phyloP scores from a whole-genome alignment of 495 filamentous ascomycete genomes.

The Penicillium coprophilum region DNA sequence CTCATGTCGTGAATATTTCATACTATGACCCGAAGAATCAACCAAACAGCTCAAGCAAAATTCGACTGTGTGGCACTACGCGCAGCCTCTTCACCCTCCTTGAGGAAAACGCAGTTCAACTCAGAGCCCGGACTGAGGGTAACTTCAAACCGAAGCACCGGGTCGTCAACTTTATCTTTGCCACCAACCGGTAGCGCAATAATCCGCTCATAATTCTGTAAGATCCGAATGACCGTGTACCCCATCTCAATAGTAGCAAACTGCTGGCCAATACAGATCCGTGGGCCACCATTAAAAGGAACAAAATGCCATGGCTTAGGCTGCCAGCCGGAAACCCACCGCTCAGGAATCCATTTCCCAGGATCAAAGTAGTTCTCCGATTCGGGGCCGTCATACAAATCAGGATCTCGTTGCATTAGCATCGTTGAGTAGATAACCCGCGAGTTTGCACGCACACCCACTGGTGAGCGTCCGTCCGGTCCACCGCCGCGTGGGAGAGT shows the following conservation, averaged over 20 bases:
- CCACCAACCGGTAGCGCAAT: conserved; percentile 36
- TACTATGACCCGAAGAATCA: not conserved
- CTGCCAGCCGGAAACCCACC: conserved; percentile 72
- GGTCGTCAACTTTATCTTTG: conserved; percentile 38
- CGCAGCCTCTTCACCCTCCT: conserved; percentile 29
- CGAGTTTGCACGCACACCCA: conserved; percentile 41
- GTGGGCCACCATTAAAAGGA: conserved; percentile 62
- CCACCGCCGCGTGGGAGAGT: conserved; percentile 53
- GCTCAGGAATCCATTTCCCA: conserved; percentile 60
- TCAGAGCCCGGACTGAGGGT: conserved; percentile 42
- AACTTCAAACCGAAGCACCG: conserved; percentile 39
- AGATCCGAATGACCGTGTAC: conserved; percentile 59
- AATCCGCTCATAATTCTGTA: conserved; percentile 60
- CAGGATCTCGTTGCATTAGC: conserved; percentile 57
- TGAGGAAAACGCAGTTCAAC: conserved; percentile 46
- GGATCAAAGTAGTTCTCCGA: conserved; percentile 52
- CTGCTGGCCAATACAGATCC: conserved; percentile 63
- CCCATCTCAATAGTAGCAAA: conserved; percentile 62
- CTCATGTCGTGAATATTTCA: not conserved
- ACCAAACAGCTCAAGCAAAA: not conserved
- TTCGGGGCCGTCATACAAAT: conserved; percentile 51
- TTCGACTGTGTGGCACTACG: conserved; percentile 2
- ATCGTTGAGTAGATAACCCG: conserved; percentile 50
- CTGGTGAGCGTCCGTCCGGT: conserved; percentile 43
- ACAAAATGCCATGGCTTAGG: conserved; percentile 65